Conservation (phyloP, 768 basidiomycete species). For the Bullera alba region DNA sequence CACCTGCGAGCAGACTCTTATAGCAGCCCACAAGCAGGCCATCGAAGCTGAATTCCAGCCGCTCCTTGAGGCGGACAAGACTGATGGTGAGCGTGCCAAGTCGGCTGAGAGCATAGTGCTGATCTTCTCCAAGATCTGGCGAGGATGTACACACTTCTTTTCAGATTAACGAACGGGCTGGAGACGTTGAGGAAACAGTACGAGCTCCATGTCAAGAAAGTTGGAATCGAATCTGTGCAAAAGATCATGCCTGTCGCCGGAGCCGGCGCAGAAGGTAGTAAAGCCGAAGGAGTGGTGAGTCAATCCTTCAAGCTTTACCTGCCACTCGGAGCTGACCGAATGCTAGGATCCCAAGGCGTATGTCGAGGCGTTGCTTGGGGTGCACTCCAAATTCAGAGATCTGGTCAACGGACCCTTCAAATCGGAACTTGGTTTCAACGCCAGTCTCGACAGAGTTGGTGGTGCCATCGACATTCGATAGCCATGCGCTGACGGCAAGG, state of each 20-base stretch:
- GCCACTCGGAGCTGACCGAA: not conserved
- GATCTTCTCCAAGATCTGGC: constrained; percentile 58
- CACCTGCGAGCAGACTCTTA: constrained; percentile 81
- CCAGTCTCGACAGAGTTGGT: constrained; percentile 64
- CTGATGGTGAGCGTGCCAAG: constrained; percentile 52
- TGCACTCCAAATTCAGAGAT: constrained; percentile 84
- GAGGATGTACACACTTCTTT: constrained; percentile 87
- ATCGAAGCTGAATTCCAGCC: constrained; percentile 93
- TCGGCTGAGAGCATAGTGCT: not conserved
- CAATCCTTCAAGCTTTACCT: not conserved
- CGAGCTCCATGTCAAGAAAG: constrained; percentile 89
- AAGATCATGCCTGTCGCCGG: constrained; percentile 52
- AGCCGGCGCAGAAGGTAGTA: constrained; percentile 49
- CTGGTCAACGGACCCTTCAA: constrained; percentile 82
- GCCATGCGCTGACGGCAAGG: not conserved
- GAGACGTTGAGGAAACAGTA: constrained; percentile 87
- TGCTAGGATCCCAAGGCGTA: constrained; percentile 80
- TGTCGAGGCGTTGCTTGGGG: constrained; percentile 82
- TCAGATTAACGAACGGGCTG: constrained; percentile 80
- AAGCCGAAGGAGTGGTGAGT: constrained; percentile 54
- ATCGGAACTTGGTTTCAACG: constrained; percentile 88
- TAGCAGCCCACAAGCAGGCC: constrained; percentile 70
- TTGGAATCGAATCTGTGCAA: constrained; percentile 73
- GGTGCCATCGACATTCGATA: not conserved
- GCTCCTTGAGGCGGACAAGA: constrained; percentile 72